Percentiles rank a stretch among this genome's conserved stretches.
These are phyloP conservation scores for Vanilla planifolia DNA, from an alignment of 106 monocot genomes.

Conservation along the genomic window DNA sequence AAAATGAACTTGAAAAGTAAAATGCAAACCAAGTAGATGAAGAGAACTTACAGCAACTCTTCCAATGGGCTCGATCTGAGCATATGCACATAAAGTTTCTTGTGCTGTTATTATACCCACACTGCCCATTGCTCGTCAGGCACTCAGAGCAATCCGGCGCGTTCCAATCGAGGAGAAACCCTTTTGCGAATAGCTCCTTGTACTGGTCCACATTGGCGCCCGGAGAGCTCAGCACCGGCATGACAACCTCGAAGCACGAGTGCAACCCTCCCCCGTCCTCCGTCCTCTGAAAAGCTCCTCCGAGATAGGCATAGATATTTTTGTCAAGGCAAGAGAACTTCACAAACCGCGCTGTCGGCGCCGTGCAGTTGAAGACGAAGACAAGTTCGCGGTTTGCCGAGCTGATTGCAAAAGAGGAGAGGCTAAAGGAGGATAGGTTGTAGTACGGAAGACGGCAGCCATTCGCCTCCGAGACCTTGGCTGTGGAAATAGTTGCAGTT, in stretches of 20 bases:
- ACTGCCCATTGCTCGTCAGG: constrained; percentile 19
- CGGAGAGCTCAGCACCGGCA: constrained; percentile 9
- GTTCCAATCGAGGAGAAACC: constrained; percentile 17
- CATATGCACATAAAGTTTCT: constrained; percentile 25
- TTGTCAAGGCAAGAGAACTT: constrained; percentile 3
- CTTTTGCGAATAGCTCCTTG: constrained; percentile 3
- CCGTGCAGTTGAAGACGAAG: constrained; percentile 23
- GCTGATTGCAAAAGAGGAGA: constrained; percentile 24
- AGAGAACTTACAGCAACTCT: constrained; percentile 18
- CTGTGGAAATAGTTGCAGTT: constrained; percentile 8
- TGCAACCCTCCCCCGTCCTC: background rate
- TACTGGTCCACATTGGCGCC: constrained; percentile 9
- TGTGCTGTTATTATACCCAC: constrained; percentile 9
- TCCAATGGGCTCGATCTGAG: constrained; percentile 13
- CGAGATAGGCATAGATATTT: background rate
- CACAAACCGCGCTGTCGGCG: background rate
- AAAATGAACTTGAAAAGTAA: background rate
- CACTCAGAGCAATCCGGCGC: constrained; percentile 22
- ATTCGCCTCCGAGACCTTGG: background rate
- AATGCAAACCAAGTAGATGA: background rate
- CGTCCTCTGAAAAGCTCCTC: background rate
- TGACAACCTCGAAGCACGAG: background rate
- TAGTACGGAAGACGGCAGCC: background rate
- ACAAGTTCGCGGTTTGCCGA: constrained; percentile 12
- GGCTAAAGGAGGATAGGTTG: constrained; percentile 10